Evolutionary conservation across 1,284 basidiomycete genomes (phyloP), one percentile per base, ranked within the genome.

Genomic region (Peniophora sp.): DNA sequence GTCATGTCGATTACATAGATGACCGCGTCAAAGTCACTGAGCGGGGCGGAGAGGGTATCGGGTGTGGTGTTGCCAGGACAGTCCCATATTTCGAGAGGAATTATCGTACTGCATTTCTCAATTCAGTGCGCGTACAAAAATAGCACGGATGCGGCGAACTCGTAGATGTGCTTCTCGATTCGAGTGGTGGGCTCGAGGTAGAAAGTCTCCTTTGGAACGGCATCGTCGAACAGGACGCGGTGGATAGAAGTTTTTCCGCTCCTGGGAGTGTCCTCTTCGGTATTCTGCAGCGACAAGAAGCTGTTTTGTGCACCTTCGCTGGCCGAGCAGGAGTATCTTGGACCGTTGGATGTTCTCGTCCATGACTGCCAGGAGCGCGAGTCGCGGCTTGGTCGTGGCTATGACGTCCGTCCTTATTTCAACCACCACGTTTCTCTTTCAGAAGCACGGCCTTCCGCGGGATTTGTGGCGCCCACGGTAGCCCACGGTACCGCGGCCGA

Each of bases 1-100:
- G 94, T 89, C 53, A 97, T 95, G 63, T 98, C 96, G 60, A 98
- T 89, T n/a, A 98, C 93, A 62, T 95, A 99, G 35, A 98, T 83
- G 57, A 98, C 75, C 0, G 85, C 83, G 0, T 87, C 77, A 61
- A 94, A 92, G 27, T 85, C 76, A 41, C 79, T 77, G 22, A 94
- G 73, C 1, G 87, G 78, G 1, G 77, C 78, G 17, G 84, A 85
- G 20, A 93, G 75, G 17, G 82, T 79, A 24, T 92, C 85, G 2
- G 86, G 75, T 3, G 90, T 84, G 50, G 85, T 81, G 52, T 85
- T 90, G 24, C 91, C 90, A 0, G 96, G 96, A 55, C 91, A 91
- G 63, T 98, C 95, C 92, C 93, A 97, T 63, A 98, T 83, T 64
- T 97, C 90, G 22, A 98, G 80, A 1, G 91, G 90, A 52, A 97